Evolutionary conservation across 148 eudicot genomes (phyloP), one percentile per base, ranked within the genome.

Genomic region (Silene latifolia): DNA sequence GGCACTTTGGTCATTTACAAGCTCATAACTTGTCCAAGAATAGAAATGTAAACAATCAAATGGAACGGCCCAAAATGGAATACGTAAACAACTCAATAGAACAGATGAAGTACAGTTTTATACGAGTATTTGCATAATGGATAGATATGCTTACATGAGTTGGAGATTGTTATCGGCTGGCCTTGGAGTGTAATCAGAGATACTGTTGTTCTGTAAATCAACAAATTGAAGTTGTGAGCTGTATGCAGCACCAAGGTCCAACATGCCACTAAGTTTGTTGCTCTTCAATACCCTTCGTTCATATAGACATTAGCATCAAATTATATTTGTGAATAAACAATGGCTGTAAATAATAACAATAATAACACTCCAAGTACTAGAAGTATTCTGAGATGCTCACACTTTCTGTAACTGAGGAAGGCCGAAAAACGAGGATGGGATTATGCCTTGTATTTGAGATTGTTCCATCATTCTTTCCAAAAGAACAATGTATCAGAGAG

Each of bases 241-340:
- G 78, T 32, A 77, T 72, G 39, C 67, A 18, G 78, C 20, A 60
- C 93, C 91, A 61, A 92, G 68, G 59, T 80, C 79, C 79, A 92
- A 79, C 47, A 84, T 82, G 23, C 93, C 93, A 76, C 83, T 89
- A 69, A 93, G 75, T 57, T 42, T 70, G 76, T 89, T 93, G 74
- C 69, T 74, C 82, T 77, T 83, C 78, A 88, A 53, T 47, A 39
- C 47, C 69, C 93, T 87, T 77, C 20, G 67, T 59, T 66, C 44
- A 59, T 25, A 67, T 58, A n/a, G 2, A 32, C 23, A 15, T 35
- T 35, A 35, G 39, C 39, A 35, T 35, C 39, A 35, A 35, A 35
- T 35, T 35, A 35, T 35, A 35, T 35, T 4, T 29, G 32, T 29
- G n/a, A n/a, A n/a, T n/a, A n/a, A n/a, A n/a, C n/a, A n/a, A n/a